Conservation (phyloP, 306 rosid species). For the Senna siamea region DNA sequence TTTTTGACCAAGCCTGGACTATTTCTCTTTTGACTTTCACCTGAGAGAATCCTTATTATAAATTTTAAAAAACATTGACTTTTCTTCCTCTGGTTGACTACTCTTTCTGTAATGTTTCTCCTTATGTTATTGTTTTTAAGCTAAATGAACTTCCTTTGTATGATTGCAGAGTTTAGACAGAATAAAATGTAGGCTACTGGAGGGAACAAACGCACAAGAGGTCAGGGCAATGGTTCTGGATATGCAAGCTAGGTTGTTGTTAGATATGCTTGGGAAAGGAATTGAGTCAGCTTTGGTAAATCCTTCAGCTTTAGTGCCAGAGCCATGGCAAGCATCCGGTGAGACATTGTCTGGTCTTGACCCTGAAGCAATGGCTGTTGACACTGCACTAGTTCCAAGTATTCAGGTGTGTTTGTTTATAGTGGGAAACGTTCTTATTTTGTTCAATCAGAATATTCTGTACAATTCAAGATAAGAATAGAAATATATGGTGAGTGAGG, state of each 20-base stretch:
- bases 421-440: no score
- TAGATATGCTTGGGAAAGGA: slow-evolving; percentile 99
- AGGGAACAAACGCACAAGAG: slow-evolving; percentile 98
- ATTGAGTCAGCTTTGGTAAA: slow-evolving; percentile 92
- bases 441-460: no score
- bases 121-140: slow-evolving; percentile 7
- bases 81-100: no score
- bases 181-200: slow-evolving; percentile 93
- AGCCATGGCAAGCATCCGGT: slow-evolving; percentile 84
- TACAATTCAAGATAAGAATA: no score
- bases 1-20: slow-evolving; percentile 29
- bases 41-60: neutral
- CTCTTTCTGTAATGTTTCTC: no score
- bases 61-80: no score
- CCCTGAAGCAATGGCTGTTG: slow-evolving; percentile 92
- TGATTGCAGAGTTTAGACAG: slow-evolving; percentile 92
- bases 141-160: slow-evolving; percentile 23
- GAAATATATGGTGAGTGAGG: no score
- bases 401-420: slow-evolving; percentile 67
- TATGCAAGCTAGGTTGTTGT: slow-evolving; percentile 98
- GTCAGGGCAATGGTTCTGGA: slow-evolving; percentile 99
- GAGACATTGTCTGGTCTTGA: slow-evolving; percentile 81
- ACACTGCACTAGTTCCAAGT: slow-evolving; percentile 72
- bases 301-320: slow-evolving; percentile 86
- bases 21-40: slow-evolving; percentile 7